Base-by-base conservation (phyloP, 75 land plant genomes). In the Isoetes taiwanensis region DNA sequence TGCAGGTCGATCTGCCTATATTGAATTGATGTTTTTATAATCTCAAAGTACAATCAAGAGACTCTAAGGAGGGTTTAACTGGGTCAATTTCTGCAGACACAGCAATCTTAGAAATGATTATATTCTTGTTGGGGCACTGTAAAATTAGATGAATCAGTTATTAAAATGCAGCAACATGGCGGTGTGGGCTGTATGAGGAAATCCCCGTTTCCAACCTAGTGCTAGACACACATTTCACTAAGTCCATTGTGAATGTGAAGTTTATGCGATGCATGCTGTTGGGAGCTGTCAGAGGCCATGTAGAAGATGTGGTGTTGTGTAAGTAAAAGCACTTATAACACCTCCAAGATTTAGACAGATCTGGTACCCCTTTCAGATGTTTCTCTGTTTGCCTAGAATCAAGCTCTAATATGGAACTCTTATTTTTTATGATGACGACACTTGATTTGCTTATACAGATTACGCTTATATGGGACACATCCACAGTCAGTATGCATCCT, bases 401-500 rank as follows among this genome's bases (percentile, higher is more conserved):
- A 3, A 2, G 48, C 48, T 67, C 38, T 60, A 19, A 35, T 27
- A 43, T 16, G 26, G 28, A 9, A 41, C 30, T 62, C 57, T 46
- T 43, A 0, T 0, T 6, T 9, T 41, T 9, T 1, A 1, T 0
- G 46, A 16, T 66, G 32, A 35, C 52, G 54, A 30, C 16, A 26
- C 24, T 57, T n/a, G 17, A 54, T 53, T 64, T 57, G 26, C 1
- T 43, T 62, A 27, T 62, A 53, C 79, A 93, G 96, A 93, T 93
- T 41, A 75, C 76, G 28, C 59, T 93, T 69, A 80, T 73, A 35
- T 93, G 98, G 98, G 85, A 93, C 48, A 63, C 69, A 70, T 31
- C 98, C 95, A 30, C 85, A 77, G 62, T 87, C 85, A 60, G 85
- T 93, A 41, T 71, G 83, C 61, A 72, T 93, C 39, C 64, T 93